These are phyloP conservation scores for Lactarius hengduanensis DNA, from an alignment of 768 basidiomycete genomes.

Conservation along the genomic window DNA sequence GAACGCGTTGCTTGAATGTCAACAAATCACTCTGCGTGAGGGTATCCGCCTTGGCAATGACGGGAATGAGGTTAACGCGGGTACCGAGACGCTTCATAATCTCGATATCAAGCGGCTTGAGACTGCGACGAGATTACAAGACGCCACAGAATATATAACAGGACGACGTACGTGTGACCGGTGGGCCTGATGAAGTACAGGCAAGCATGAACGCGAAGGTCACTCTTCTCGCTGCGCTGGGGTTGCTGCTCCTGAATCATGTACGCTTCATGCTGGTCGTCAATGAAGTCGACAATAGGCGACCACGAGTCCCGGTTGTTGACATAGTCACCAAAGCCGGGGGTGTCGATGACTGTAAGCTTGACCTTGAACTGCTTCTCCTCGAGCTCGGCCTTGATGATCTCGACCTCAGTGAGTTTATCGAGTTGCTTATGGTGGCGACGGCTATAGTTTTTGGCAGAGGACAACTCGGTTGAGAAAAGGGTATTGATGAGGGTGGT, in stretches of 20 bases:
- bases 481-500: constrained; percentile 98
- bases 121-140: constrained; percentile 41
- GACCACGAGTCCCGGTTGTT: constrained; percentile 99
- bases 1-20: constrained; percentile 88
- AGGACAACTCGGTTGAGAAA: constrained; percentile 95
- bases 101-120: constrained; percentile 98
- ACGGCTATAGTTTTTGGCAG: constrained; percentile 83
- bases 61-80: constrained; percentile 96
- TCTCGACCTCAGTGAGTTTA: constrained; percentile 97
- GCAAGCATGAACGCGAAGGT: constrained; percentile 94
- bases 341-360: constrained; percentile 97
- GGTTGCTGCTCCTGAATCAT: constrained; percentile 99
- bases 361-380: constrained; percentile 99
- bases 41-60: constrained; percentile 97
- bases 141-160: background rate
- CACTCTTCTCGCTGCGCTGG: constrained; percentile 90
- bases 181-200: constrained; percentile 96
- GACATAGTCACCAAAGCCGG: constrained; percentile 99
- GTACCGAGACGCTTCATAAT: constrained; percentile 99
- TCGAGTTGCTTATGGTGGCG: constrained; percentile 96
- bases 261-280: constrained; percentile 92
- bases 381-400: constrained; percentile 99
- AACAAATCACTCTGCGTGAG: constrained; percentile 91
- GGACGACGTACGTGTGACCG: constrained; percentile 81
- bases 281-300: constrained; percentile 98